Evolutionary conservation across 2,329 filamentous ascomycete species (phyloP).

Genomic region (Mycosphaerelloides madeirae): DNA sequence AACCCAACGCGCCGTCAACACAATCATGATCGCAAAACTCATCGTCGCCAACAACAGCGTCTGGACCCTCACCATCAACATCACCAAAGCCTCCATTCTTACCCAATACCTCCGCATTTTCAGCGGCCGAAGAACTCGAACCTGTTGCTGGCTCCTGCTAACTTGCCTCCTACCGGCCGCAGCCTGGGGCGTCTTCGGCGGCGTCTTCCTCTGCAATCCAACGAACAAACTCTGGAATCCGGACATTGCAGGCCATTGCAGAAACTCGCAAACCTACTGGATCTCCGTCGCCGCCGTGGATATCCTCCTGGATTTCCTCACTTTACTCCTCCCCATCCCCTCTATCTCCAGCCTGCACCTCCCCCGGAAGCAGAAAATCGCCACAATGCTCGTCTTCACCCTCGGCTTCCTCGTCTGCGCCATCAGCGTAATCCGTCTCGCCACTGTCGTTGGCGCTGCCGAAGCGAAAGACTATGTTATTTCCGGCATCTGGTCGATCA

Average conservation of each 20-base stretch:
- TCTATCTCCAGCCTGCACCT: constrained; percentile 39
- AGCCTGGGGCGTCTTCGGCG: constrained; percentile 34
- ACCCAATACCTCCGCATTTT: constrained; percentile 48
- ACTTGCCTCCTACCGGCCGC: constrained; percentile 25
- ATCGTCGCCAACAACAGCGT: constrained; percentile 32
- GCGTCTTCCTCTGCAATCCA: constrained; percentile 40
- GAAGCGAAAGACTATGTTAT: constrained; percentile 22
- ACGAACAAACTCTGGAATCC: constrained; percentile 40
- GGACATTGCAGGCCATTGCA: constrained; percentile 31
- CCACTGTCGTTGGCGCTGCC: constrained; percentile 20
- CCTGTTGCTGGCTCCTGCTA: constrained; percentile 38
- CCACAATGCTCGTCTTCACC: constrained; percentile 40
- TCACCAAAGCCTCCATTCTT: constrained; percentile 47
- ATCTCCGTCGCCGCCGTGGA: constrained; percentile 42
- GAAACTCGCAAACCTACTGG: constrained; percentile 40
- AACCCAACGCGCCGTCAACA: constrained; percentile 7
- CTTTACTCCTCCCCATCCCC: constrained; percentile 44
- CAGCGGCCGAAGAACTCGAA: constrained; percentile 32
- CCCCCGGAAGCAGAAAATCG: constrained; percentile 40
- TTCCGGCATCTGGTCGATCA: constrained; percentile 37
- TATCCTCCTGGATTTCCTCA: constrained; percentile 42
- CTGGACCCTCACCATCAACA: constrained; percentile 33
- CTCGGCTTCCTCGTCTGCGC: constrained; percentile 37
- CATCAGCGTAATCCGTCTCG: constrained; percentile 24
- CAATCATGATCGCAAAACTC: constrained; percentile 24